Base-by-base conservation (phyloP, 2,329 filamentous ascomycete genomes). In the Metarhizium robertsii region DNA sequence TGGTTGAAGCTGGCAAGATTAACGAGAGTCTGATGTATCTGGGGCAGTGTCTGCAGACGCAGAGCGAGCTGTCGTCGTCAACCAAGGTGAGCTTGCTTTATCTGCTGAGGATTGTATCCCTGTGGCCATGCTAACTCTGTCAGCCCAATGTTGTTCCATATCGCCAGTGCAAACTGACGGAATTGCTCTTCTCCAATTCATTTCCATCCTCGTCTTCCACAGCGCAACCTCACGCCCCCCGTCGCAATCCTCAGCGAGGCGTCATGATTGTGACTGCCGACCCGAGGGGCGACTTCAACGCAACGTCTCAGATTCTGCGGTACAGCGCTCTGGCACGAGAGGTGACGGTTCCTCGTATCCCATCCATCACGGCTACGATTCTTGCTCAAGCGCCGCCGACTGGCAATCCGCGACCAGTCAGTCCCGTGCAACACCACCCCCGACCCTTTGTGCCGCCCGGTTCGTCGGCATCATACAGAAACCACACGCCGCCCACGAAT, bases 21-120 rank as follows among this genome's bases (percentile, higher is more conserved):
- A 99, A 99, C 66, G 92, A 96, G 71, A 95, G 90, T 66, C 75
- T 99, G 66, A 99, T 99, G 94, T 97, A 96, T 68, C 80, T 99
- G 1, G 94, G 94, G 0, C 94, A 97, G 67, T 99, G 94, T 67
- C 80, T 99, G 63, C 92, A 97, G 68, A 92, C 96, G 79, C 92
- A 96, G 69, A 92, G 87, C 57, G 90, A 92, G 63, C 79, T 85
- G 36, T 85, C 86, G 47, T 85, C 79, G 59, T 85, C 84, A 13
- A 83, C 80, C 66, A 92, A 90, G 80, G 88, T 89, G 25, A 29
- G 45, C 20, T 25, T 25, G 20, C 20, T 25, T 30, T 30, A 4
- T 6, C 76, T 50, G 67, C 58, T 7, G 6, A 25, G 36, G 20
- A 30, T 10, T 47, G 48, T 34, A 7, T 11, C 32, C 10, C 32